Base-by-base conservation (phyloP, 2,329 filamentous ascomycete species). In the Myrmaecium sp. region DNA sequence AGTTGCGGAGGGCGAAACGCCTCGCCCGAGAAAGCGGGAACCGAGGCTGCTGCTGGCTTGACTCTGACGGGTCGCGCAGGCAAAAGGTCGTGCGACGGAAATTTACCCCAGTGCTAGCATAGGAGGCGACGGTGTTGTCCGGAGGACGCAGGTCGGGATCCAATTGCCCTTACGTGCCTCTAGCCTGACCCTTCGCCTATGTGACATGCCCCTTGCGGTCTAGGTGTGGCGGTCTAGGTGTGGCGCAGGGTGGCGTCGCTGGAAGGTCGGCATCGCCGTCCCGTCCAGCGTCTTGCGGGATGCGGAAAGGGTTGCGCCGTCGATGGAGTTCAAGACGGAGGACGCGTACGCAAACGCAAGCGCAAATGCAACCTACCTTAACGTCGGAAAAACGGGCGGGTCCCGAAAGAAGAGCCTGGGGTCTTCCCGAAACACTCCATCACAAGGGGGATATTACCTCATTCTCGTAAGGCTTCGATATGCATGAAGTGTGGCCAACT, bases 111-210 rank as follows among this genome's bases (percentile, higher is more conserved):
- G n/a, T n/a, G n/a, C n/a, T n/a, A n/a, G n/a, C n/a, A n/a, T n/a
- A n/a, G n/a, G n/a, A n/a, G n/a, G n/a, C n/a, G n/a, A n/a, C n/a
- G n/a, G n/a, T n/a, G n/a, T n/a, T n/a, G n/a, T n/a, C n/a, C n/a
- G n/a, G n/a, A n/a, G n/a, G n/a, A n/a, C n/a, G n/a, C n/a, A n/a
- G 48, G 46, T 44, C 46, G 40, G 42, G 16, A 31, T 25, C 23
- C 23, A 25, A 16, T 14, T 14, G 14, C 15, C 15, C 17, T 13
- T 27, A 29, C 19, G 28, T 31, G 34, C 30, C 30, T 33, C 15
- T 16, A 25, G 15, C 23, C 17, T 16, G 15, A 8, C 18, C 18
- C 17, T 25, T 25, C 17, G 23, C 23, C 23, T n/a, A n/a, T n/a
- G n/a, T n/a, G 23, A 25, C 12, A 6, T n/a, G 23, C 23, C 23